Base-by-base conservation (phyloP, 129 eudicot genomes). In the Ambrosia artemisiifolia region DNA sequence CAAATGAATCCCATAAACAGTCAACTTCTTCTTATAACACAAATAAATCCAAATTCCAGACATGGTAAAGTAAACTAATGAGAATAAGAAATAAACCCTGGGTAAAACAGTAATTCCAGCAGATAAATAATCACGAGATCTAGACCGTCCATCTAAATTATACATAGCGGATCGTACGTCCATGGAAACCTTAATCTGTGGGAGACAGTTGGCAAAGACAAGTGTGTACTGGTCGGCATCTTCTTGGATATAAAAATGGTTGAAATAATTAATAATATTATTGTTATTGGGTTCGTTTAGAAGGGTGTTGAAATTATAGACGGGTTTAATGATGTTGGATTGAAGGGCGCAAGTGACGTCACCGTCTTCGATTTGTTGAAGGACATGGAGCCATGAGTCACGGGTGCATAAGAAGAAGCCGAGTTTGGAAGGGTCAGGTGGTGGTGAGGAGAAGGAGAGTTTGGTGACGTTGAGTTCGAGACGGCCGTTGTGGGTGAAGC, bases 321-420 rank as follows among this genome's bases (percentile, higher is more conserved):
- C 84, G 1, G 13, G 30, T 33, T 74, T 60, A 7, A 91, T 60
- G 71, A 80, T 56, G 16, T 74, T 18, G 16, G 96, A 88, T 16
- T 80, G 82, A 63, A 92, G 96, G 2, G 87, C 81, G 68, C 97
- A 92, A 0, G 74, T 3, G 75, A 83, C 83, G 11, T 82, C 80
- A 14, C 70, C 70, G 12, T 84, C 86, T 16, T 88, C 87, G 59
- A 88, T 78, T 64, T 92, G 86, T 33, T 81, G 83, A 18, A 92
- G 86, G 6, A 92, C 96, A 43, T 83, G 87, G 8, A 78, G 74
- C 93, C 88, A 86, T 14, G 93, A 83, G 60, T 88, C 91, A 1
- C 81, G 76, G 2, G 96, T 84, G 83, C 84, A 79, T 80, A 91
- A 85, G 71, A 91, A 91, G 79, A 91, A 91, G 1, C 97, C 97